Conservation (phyloP, 208 protist species). For the Acanthamoeba lenticulata region DNA sequence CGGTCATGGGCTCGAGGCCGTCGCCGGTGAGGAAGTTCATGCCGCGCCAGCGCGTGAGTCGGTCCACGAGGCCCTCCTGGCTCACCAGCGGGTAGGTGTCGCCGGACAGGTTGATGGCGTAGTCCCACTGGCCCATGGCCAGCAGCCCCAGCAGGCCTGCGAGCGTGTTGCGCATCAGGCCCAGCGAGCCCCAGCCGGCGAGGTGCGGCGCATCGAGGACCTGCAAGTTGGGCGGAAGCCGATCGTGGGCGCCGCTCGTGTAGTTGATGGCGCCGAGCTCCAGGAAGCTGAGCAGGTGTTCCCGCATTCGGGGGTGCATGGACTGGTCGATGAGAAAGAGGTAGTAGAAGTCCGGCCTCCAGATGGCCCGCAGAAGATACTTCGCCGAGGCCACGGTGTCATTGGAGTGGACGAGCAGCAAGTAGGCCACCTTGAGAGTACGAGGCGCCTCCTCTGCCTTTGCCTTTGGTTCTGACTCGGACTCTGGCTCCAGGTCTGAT, state of each 20-base stretch:
- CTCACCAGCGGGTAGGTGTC: background rate
- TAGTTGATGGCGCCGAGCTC: background rate
- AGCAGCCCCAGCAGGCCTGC: background rate
- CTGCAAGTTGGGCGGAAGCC: background rate
- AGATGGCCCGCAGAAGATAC: background rate
- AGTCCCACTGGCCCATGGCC: background rate
- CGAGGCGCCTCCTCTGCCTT: no score
- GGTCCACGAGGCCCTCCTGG: background rate
- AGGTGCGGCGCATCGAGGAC: background rate
- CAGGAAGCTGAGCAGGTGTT: background rate
- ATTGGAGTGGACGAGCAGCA: background rate
- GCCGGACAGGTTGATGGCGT: background rate
- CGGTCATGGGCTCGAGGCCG: background rate
- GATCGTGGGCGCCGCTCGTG: background rate
- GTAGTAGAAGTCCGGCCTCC: background rate
- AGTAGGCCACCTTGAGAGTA: background rate
- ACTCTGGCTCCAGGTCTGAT: no score
- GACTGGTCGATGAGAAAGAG: background rate
- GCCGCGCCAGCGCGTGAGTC: background rate
- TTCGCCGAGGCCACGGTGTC: background rate
- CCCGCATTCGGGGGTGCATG: background rate
- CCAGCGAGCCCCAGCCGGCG: background rate
- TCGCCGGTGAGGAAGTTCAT: background rate
- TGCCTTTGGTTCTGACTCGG: no score
- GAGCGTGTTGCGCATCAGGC: background rate